phyloP scores from a whole-genome alignment of 2,329 filamentous ascomycete species.

The Fusarium succisae region DNA sequence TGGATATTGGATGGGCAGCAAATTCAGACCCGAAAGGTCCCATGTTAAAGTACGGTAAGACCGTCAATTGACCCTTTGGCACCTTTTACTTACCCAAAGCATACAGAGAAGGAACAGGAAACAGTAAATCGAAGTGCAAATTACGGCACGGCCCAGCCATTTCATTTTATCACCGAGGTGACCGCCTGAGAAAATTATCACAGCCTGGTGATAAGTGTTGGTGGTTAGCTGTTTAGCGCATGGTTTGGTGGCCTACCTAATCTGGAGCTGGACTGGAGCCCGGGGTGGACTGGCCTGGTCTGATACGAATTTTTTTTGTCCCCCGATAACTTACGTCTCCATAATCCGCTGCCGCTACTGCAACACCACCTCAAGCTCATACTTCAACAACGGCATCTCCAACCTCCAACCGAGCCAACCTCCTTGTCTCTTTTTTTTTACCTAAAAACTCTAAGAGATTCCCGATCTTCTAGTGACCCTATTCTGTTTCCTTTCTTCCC shows the following conservation, averaged over 20 bases:
- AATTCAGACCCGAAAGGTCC: constrained; percentile 31
- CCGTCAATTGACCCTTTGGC: constrained; percentile 32
- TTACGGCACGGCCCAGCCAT: constrained; percentile 35
- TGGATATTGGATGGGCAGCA: constrained; percentile 27
- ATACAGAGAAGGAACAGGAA: not conserved
- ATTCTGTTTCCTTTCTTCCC: not conserved
- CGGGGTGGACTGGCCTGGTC: not conserved
- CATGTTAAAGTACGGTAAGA: constrained; percentile 34
- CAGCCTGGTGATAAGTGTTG: not conserved
- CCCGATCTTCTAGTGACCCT: not conserved
- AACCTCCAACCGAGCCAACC: constrained; percentile 24
- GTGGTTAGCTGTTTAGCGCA: not conserved
- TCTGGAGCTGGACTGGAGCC: not conserved
- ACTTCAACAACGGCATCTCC: constrained; percentile 30
- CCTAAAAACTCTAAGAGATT: constrained; percentile 15
- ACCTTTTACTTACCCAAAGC: constrained; percentile 13
- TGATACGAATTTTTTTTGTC: constrained; percentile 37
- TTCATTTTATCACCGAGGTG: constrained; percentile 44
- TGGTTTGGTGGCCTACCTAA: constrained; percentile 1
- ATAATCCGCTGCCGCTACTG: constrained; percentile 32
- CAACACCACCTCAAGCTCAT: constrained; percentile 11
- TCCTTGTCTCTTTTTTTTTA: constrained; percentile 11
- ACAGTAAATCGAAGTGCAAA: not conserved
- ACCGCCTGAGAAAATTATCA: constrained; percentile 30
- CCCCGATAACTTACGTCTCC: constrained; percentile 1